Evolutionary conservation across 75 land plant genomes (phyloP), one percentile per base, ranked within the genome.

Genomic region (Azolla pinnata): DNA sequence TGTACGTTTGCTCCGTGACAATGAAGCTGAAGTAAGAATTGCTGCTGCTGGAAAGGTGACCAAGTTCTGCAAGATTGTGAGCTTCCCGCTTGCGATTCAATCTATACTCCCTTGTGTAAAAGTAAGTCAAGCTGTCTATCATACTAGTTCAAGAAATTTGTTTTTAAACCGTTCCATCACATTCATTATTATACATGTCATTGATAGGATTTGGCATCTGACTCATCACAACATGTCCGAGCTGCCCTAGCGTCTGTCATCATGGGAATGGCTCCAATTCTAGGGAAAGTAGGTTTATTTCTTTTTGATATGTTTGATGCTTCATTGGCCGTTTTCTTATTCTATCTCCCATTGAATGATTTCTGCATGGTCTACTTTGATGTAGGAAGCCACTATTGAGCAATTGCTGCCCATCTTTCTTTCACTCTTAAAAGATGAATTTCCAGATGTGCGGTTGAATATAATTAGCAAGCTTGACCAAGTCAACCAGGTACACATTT

Each of bases 381-480:
- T 60, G 5, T 31, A 90, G 96, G 96, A 90, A 44, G 96, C 90
- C 32, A 90, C 96, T n/a, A 90, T 86, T 65, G 96, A 90, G 56
- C 96, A 90, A 51, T 77, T 90, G 34, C 81, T 90, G 34, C 96
- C 91, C 1, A 90, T 86, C 29, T 90, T 90, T 66, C 85, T 90
- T 29, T 80, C 92, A 35, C 92, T 90, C 29, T 74, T 90, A 54
- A 90, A 87, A 62, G 97, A 90, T 76, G 97, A 90, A 44, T 87
- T 90, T 67, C 97, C 97, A 33, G 97, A 90, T 79, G 97, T 90
- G 0, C 85, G 97, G 19, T 76, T 90, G n/a, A 90, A 86, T 32
- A 90, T 90, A 4, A 90, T 90, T 59, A 90, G 97, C 88, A 90
- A 90, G 67, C 97, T 90, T 30, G 97, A 90, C 71, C 93, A 90